Evolutionary conservation across 2,329 filamentous ascomycete species (phyloP).

Genomic region (Sordariomycetes sp.): DNA sequence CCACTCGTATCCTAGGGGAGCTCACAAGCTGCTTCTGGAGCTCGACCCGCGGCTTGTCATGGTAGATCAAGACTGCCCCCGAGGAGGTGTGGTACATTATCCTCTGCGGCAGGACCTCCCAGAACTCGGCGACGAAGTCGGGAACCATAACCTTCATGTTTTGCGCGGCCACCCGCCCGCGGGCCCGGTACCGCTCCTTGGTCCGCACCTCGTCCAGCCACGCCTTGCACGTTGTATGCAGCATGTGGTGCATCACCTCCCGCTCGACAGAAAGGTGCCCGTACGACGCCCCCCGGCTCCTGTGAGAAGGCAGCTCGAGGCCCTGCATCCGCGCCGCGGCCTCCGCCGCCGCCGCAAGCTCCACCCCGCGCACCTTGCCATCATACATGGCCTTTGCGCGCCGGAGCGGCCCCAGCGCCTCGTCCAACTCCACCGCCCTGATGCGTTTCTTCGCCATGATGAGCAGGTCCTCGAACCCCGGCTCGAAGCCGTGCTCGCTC

Average conservation of each 20-base stretch:
- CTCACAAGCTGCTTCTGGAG: neutral
- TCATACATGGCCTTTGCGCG: constrained; percentile 10
- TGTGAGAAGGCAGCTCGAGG: neutral
- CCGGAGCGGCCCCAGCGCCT: neutral
- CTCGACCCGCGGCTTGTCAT: neutral
- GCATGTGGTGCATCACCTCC: neutral
- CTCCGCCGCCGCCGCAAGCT: constrained; percentile 10
- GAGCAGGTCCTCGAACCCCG: constrained; percentile 43
- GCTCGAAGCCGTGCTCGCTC: constrained; percentile 39
- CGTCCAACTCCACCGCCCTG: neutral
- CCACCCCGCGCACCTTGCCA: constrained; percentile 5
- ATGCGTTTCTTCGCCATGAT: constrained; percentile 8
- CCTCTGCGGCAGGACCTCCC: constrained; percentile 24
- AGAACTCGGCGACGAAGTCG: constrained; percentile 30
- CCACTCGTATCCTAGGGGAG: neutral
- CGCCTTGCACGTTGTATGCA: neutral
- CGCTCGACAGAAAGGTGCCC: constrained; percentile 6
- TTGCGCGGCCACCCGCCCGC: too few relatives aligned
- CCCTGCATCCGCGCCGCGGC: neutral
- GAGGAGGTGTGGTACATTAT: neutral
- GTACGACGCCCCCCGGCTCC: neutral
- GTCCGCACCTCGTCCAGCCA: neutral
- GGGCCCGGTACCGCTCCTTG: neutral
- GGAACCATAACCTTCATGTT: constrained; percentile 19
- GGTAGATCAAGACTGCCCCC: neutral